Conservation (phyloP, 116 monocot species). For the Phalaenopsis hybrid region DNA sequence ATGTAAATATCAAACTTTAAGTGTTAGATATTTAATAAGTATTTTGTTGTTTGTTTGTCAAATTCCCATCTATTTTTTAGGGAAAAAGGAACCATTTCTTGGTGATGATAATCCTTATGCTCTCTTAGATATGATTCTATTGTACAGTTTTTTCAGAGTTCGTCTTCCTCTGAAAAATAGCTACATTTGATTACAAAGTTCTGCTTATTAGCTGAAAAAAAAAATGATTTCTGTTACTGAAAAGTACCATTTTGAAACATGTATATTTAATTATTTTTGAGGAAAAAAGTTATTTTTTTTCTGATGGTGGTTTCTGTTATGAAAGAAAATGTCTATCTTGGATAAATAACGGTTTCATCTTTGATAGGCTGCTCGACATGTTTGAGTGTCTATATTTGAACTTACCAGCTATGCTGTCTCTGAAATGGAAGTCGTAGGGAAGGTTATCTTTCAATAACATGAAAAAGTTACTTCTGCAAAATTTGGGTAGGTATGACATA, state of each 20-base stretch:
- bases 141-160: not conserved
- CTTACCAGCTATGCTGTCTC: not conserved
- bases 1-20: too few species aligned
- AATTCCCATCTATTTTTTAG: not conserved
- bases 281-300: not conserved
- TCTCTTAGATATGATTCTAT: not conserved
- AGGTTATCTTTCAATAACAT: not conserved
- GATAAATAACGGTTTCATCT: not conserved
- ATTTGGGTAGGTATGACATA: not conserved
- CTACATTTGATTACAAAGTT: too few species aligned
- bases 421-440: not conserved
- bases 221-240: not conserved
- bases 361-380: not conserved
- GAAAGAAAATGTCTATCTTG: not conserved
- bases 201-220: constrained; percentile 1
- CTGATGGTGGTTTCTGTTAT: not conserved
- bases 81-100: not conserved
- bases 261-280: not conserved
- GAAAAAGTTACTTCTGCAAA: not conserved
- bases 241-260: not conserved
- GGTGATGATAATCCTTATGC: not conserved
- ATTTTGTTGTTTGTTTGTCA: too few species aligned
- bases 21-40: too few species aligned
- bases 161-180: not conserved
- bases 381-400: not conserved